Percentiles rank a stretch among this genome's conserved stretches.
Evolutionary conservation across 768 basidiomycete species (phyloP).

Genomic region (Russula dissimulans): DNA sequence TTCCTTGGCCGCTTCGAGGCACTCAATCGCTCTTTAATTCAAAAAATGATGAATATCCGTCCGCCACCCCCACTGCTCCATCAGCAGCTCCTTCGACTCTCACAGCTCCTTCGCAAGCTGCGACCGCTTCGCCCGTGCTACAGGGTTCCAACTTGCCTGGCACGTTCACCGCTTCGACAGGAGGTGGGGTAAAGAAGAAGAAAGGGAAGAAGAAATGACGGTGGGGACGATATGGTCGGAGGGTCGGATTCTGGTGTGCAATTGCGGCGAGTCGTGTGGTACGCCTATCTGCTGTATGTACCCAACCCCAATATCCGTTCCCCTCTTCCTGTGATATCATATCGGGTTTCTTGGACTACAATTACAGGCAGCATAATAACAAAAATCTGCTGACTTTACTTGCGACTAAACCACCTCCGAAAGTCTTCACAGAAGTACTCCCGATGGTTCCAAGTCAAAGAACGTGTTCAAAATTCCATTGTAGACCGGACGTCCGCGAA

Average conservation of each 20-base stretch:
- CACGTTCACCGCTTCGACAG: constrained; percentile 26
- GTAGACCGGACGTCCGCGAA: constrained; percentile 71
- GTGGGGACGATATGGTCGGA: constrained; percentile 28
- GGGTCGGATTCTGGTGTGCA: background rate
- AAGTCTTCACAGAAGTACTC: constrained; percentile 15
- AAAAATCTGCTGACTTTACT: background rate
- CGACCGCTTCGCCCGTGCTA: background rate
- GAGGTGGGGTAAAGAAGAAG: constrained; percentile 72
- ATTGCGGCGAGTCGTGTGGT: background rate
- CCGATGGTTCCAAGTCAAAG: constrained; percentile 15
- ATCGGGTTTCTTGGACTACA: background rate
- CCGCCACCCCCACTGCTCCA: background rate
- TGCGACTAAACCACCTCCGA: background rate
- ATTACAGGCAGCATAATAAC: background rate
- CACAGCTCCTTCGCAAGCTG: constrained; percentile 3
- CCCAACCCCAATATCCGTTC: background rate
- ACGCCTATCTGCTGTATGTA: background rate
- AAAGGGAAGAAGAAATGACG: constrained; percentile 66
- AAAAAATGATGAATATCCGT: constrained; percentile 73
- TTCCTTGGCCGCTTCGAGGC: constrained; percentile 95
- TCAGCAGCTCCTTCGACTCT: constrained; percentile 2
- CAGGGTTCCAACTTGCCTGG: constrained; percentile 5
- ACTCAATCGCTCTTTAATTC: constrained; percentile 77
- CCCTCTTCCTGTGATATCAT: background rate
- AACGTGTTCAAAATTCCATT: constrained; percentile 30